phyloP scores from a whole-genome alignment of 768 basidiomycete genomes.

The Mycena alexandri region DNA sequence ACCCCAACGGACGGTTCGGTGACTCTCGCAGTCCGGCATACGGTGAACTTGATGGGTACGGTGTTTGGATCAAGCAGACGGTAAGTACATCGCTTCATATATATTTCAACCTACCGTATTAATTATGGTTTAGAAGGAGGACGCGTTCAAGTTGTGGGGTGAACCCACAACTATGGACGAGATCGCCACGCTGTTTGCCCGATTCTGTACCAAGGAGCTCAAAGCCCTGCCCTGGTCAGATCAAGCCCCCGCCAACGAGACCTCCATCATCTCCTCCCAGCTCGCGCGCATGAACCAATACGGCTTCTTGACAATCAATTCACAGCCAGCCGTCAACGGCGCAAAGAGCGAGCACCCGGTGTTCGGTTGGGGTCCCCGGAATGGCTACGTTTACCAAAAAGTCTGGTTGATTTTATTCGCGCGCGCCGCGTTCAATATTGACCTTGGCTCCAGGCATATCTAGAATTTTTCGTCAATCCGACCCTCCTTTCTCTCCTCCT shows the following conservation, averaged over 20 bases:
- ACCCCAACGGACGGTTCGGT: slow-evolving; percentile 98
- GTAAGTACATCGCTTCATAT: slow-evolving; percentile 55
- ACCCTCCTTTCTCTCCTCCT: slow-evolving; percentile 79
- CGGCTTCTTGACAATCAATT: slow-evolving; percentile 97
- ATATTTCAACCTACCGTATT: slow-evolving; percentile 7
- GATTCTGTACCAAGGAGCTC: slow-evolving; percentile 84
- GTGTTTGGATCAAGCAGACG: slow-evolving; percentile 91
- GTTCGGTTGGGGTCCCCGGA: slow-evolving; percentile 94
- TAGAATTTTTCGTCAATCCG: slow-evolving; percentile 94
- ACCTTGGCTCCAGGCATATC: slow-evolving; percentile 76
- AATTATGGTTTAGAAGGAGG: slow-evolving; percentile 72
- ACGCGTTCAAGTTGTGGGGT: slow-evolving; percentile 91
- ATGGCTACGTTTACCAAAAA: slow-evolving; percentile 97
- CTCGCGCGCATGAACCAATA: slow-evolving; percentile 89
- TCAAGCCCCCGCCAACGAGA: slow-evolving; percentile 87
- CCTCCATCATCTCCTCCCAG: slow-evolving; percentile 79
- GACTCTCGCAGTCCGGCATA: slow-evolving; percentile 98
- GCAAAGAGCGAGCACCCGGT: slow-evolving; percentile 85
- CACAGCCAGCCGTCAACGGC: slow-evolving; percentile 95
- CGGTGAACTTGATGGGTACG: slow-evolving; percentile 97
- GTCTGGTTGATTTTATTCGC: slow-evolving; percentile 49
- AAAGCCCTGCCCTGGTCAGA: slow-evolving; percentile 95
- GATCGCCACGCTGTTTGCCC: slow-evolving; percentile 79
- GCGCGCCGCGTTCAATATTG: slow-evolving; percentile 3
- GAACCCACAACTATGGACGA: slow-evolving; percentile 77